Evolutionary conservation across 2,329 filamentous ascomycete species (phyloP).

Genomic region (Fusarium albosuccineum): DNA sequence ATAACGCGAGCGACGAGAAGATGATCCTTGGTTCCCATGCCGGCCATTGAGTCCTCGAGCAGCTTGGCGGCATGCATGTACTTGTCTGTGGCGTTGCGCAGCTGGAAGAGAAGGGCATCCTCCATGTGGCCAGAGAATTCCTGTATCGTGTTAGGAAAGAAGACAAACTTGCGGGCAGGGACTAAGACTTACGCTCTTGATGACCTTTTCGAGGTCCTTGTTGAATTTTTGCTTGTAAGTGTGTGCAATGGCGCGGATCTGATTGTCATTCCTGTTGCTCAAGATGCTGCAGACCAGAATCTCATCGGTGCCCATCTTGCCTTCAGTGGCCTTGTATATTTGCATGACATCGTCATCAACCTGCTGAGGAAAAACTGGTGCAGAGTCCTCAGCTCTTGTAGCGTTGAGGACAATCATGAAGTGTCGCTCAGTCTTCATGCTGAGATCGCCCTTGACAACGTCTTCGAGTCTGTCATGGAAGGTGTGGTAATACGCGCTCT

Average conservation of each 20-base stretch:
- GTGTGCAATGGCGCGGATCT: constrained; percentile 84
- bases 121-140: constrained; percentile 96
- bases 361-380: constrained; percentile 78
- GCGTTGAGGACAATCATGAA: constrained; percentile 86
- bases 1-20: constrained; percentile 83
- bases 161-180: not conserved
- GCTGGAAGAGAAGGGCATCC: constrained; percentile 82
- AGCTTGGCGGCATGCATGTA: constrained; percentile 85
- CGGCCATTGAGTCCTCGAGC: constrained; percentile 90
- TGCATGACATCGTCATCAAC: constrained; percentile 82
- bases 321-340: constrained; percentile 83
- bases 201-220: constrained; percentile 76
- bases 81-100: constrained; percentile 82
- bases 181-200: constrained; percentile 70
- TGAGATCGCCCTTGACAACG: constrained; percentile 83
- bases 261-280: constrained; percentile 79
- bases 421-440: constrained; percentile 85
- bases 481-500: constrained; percentile 77
- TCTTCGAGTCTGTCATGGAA: constrained; percentile 76
- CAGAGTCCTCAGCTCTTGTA: constrained; percentile 80
- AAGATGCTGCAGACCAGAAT: constrained; percentile 84
- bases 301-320: constrained; percentile 78
- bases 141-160: constrained; percentile 47
- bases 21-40: constrained; percentile 87
- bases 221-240: constrained; percentile 81